Evolutionary conservation across 2,329 filamentous ascomycete genomes (phyloP).

Genomic region (Fusarium dlaminii): DNA sequence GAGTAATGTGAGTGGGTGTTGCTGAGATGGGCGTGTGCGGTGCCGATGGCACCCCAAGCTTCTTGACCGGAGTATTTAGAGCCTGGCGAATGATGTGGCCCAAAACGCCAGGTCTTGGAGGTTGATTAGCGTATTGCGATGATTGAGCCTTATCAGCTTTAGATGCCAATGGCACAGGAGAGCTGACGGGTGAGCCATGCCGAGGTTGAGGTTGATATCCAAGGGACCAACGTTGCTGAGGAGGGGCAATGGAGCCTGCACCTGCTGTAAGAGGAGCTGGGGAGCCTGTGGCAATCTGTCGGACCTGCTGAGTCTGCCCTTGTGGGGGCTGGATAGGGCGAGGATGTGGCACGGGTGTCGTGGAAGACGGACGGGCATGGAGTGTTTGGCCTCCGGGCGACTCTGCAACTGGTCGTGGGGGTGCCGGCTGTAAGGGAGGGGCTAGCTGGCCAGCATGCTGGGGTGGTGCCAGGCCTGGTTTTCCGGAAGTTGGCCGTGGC

Average conservation of each 20-base stretch:
- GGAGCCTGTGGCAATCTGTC: conserved; percentile 48
- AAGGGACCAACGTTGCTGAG: conserved; percentile 50
- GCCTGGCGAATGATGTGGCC: conserved; percentile 54
- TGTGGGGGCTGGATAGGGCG: conserved; percentile 47
- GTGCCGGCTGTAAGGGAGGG: conserved; percentile 49
- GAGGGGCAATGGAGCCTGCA: conserved; percentile 33
- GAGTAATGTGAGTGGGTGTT: conserved; percentile 43
- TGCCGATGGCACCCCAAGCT: conserved; percentile 44
- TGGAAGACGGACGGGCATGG: conserved; percentile 45
- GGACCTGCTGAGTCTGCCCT: conserved; percentile 37
- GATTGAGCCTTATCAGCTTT: conserved; percentile 41
- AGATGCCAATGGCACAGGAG: conserved; percentile 38
- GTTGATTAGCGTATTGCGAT: conserved; percentile 46
- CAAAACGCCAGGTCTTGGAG: conserved; percentile 51
- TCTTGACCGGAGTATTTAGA: conserved; percentile 47
- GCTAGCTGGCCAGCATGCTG: conserved; percentile 50
- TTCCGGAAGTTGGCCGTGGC: conserved; percentile 38
- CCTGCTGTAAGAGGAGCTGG: conserved; percentile 39
- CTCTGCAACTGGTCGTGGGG: conserved; percentile 40
- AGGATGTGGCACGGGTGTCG: conserved; percentile 49
- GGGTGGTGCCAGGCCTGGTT: conserved; percentile 47
- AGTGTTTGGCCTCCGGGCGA: conserved; percentile 34
- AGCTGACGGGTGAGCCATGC: conserved; percentile 39
- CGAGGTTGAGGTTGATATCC: conserved; percentile 44
- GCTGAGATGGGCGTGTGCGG: conserved; percentile 50